Percentiles rank a stretch among this genome's conserved stretches.
phyloP scores from a whole-genome alignment of 108 stramenopile species.

The Cyclostephanos invisitatus region DNA sequence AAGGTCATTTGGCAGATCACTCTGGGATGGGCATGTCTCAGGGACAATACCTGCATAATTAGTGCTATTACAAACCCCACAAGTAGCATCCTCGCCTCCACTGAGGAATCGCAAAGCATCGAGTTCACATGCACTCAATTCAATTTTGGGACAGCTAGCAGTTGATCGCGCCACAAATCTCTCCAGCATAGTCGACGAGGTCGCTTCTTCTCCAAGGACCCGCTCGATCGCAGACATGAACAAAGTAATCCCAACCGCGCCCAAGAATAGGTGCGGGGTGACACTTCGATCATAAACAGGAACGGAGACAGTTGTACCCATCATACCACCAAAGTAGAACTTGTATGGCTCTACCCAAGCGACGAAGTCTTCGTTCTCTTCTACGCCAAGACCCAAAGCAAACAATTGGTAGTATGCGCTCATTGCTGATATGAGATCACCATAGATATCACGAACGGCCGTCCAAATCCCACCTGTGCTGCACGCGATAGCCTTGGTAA shows the following conservation, averaged over 20 bases:
- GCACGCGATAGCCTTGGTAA: conserved; percentile 54
- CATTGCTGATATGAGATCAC: conserved; percentile 48
- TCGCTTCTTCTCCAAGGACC: conserved; percentile 24
- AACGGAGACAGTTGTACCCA: conserved; percentile 62
- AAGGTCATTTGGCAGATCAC: conserved; percentile 23
- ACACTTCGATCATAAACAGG: conserved; percentile 58
- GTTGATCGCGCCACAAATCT: conserved; percentile 34
- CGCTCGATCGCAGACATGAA: conserved; percentile 33
- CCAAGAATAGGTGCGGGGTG: conserved; percentile 27
- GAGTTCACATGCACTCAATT: conserved; percentile 27
- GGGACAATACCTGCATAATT: conserved; percentile 21
- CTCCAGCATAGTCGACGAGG: conserved; percentile 32
- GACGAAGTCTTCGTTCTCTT: conserved; percentile 43
- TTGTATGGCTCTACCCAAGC: conserved; percentile 70
- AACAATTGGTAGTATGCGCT: conserved; percentile 59
- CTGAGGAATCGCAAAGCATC: conserved; percentile 38
- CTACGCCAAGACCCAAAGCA: conserved; percentile 56
- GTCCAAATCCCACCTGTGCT: conserved; percentile 54
- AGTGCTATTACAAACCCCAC: conserved; percentile 30
- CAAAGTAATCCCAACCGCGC: conserved; percentile 36
- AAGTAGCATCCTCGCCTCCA: conserved; percentile 31
- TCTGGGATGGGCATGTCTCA: conserved; percentile 14
- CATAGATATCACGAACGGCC: conserved; percentile 21
- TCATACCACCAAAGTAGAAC: conserved; percentile 21
- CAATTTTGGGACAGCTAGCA: conserved; percentile 34